Conservation (phyloP, 352 stramenopile species). For the Globisporangium paroecandrum region DNA sequence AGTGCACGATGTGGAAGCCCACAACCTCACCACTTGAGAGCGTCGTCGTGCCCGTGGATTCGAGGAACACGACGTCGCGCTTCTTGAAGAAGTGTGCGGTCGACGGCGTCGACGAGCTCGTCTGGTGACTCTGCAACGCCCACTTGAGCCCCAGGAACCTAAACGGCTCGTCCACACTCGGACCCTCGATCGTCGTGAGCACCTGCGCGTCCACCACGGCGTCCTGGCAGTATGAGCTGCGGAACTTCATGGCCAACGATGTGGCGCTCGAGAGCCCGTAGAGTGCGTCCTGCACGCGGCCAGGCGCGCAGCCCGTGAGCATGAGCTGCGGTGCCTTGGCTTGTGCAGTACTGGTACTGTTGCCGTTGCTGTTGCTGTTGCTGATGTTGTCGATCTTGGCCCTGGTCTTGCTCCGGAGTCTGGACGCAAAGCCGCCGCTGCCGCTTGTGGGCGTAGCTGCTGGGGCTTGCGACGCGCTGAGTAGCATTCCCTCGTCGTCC, state of each 20-base stretch:
- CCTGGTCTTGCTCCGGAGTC: conserved; percentile 1
- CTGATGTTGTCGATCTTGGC: background rate
- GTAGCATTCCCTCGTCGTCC: background rate
- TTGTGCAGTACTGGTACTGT: background rate
- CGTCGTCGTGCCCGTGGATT: conserved; percentile 55
- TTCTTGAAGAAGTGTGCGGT: conserved; percentile 36
- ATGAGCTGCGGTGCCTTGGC: conserved; percentile 33
- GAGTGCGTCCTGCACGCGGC: conserved; percentile 58
- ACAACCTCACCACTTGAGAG: conserved; percentile 45
- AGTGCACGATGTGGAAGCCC: conserved; percentile 62
- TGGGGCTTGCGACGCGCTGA: conserved; percentile 12
- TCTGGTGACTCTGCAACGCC: conserved; percentile 42
- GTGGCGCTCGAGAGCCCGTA: conserved; percentile 51
- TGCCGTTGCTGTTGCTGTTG: background rate
- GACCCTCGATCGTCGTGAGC: conserved; percentile 43
- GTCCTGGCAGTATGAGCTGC: conserved; percentile 27
- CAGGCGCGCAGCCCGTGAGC: conserved; percentile 39
- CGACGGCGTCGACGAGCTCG: conserved; percentile 33
- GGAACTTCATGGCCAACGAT: conserved; percentile 57
- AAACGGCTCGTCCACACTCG: conserved; percentile 46
- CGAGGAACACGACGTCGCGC: conserved; percentile 65
- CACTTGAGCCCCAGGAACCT: conserved; percentile 63
- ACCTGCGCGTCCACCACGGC: conserved; percentile 25
- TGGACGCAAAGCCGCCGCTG: background rate
- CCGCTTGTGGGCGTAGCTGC: background rate